Evolutionary conservation across 2,329 filamentous ascomycete species (phyloP).

Genomic region (Fonsecaea monophora): DNA sequence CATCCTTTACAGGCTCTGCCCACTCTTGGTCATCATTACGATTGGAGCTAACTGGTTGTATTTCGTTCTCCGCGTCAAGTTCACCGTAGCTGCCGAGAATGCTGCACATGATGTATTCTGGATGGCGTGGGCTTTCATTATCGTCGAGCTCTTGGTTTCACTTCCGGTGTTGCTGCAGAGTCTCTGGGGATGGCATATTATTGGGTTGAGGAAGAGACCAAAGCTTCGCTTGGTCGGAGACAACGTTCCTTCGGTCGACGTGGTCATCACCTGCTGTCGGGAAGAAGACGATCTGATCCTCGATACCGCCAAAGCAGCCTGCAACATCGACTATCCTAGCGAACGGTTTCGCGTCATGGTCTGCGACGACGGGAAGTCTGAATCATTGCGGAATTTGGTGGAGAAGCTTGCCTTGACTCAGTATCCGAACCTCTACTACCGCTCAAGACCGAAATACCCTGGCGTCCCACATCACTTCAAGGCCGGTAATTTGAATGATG

Average conservation of each 20-base stretch:
- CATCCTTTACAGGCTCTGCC: slow-evolving; percentile 27
- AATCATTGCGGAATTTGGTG: slow-evolving; percentile 49
- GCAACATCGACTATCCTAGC: slow-evolving; percentile 60
- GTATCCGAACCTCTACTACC: slow-evolving; percentile 50
- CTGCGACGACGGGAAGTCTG: slow-evolving; percentile 56
- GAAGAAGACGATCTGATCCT: slow-evolving; percentile 63
- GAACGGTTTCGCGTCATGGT: slow-evolving; percentile 62
- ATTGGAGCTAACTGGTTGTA: slow-evolving; percentile 32
- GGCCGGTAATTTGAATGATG: slow-evolving; percentile 40
- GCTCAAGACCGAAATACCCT: slow-evolving; percentile 45
- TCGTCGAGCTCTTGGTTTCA: slow-evolving; percentile 30
- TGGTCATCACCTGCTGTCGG: slow-evolving; percentile 63
- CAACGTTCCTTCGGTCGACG: slow-evolving; percentile 62
- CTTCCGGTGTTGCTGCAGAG: slow-evolving; percentile 33
- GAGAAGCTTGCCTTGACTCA: slow-evolving; percentile 45
- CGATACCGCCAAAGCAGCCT: slow-evolving; percentile 61
- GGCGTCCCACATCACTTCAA: slow-evolving; percentile 38
- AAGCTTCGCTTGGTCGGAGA: slow-evolving; percentile 42
- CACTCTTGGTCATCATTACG: slow-evolving; percentile 26
- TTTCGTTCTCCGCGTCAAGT: slow-evolving; percentile 31
- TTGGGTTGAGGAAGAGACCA: slow-evolving; percentile 25
- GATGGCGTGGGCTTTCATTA: slow-evolving; percentile 37
- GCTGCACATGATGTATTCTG: slow-evolving; percentile 27
- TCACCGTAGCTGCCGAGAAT: slow-evolving; percentile 26
- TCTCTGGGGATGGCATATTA: slow-evolving; percentile 30